Base-by-base conservation (phyloP, 2,329 filamentous ascomycete genomes). In the Monosporascus sp. region DNA sequence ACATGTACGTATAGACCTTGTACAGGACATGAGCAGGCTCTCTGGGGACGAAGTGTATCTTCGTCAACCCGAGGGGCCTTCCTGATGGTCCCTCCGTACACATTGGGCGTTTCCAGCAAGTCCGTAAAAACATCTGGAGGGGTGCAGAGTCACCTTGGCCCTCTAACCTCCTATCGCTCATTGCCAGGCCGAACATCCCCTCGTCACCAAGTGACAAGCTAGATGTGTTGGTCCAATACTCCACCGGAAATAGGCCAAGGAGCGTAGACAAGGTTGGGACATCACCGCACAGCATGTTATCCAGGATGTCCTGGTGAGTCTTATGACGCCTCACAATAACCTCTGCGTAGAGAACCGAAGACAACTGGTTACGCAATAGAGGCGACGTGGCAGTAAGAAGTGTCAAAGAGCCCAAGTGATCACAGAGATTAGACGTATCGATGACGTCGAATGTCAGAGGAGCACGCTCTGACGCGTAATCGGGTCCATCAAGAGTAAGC, bases 361-460 rank as follows among this genome's bases (percentile, higher is more conserved):
- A 75, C 0, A 72, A 62, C 3, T 61, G 53, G 9, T 69, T 51
- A 2, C 69, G 71, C 8, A 86, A 67, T 8, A 86, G 58, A 1
- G 79, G 78, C 0, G 69, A 60, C 0, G 73, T 64, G 1, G 79
- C 72, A 14, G 73, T 61, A 5, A 81, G 57, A 7, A 81, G 36
- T 52, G 74, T 76, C 4, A 80, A 51, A 9, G 63, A 54, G 18
- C 77, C 77, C 6, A 76, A n/a, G 46, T 75, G 68, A 55, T 78
- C 75, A 7, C 69, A 63, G 4, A 81, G 65, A 41, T 75, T 76
- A 47, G 63, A 81, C 0, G 80, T 83, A 55, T 86, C 81, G 48
- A 86, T 79, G 5, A 79, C 69, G 59, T 84, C 74, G 57, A 85
- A 86, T 1, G 54, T 27, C 1, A 61, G 61, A 1, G 78, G 76